These are phyloP conservation scores for Corymbia calophylla DNA, from an alignment of 441 rosid genomes.

Conservation along the genomic window DNA sequence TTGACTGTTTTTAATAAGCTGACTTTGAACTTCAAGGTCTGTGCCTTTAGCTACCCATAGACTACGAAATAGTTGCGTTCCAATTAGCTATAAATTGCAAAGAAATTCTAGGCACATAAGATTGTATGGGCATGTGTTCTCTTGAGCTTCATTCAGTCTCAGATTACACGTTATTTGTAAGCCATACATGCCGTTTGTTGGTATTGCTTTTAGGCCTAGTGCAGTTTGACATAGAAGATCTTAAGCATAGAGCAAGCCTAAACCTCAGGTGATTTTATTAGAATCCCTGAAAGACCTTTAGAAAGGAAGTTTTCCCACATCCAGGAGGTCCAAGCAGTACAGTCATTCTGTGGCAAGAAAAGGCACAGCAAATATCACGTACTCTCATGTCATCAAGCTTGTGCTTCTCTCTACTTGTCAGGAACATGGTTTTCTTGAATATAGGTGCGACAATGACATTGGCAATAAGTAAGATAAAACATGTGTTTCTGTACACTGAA, in stretches of 20 bases:
- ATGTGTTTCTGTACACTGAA: not conserved
- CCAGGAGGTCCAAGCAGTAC: conserved; percentile 13
- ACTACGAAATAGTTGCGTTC: not conserved
- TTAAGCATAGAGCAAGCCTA: not conserved
- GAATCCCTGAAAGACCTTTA: conserved; percentile 11
- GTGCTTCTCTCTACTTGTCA: not conserved
- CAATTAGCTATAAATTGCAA: not conserved
- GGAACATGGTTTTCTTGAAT: not conserved
- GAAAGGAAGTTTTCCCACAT: conserved; percentile 11
- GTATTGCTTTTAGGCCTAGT: not conserved
- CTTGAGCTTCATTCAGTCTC: not conserved
- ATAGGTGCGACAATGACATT: not conserved
- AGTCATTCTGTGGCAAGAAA: conserved; percentile 3
- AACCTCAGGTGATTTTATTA: conserved; percentile 1
- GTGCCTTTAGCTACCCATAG: not conserved
- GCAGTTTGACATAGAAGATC: not conserved
- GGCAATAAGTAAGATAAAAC: not conserved
- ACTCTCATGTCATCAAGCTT: not conserved
- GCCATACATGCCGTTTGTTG: not conserved
- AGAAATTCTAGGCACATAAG: not conserved
- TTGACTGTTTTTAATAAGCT: not conserved
- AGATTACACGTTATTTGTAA: not conserved
- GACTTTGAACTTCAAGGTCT: not conserved
- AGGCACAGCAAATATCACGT: not conserved
- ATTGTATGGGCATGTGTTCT: not conserved